Evolutionary conservation across 2,329 filamentous ascomycete species (phyloP), one percentile per base, ranked within the genome.

Genomic region (Zymoseptoria ardabiliae): DNA sequence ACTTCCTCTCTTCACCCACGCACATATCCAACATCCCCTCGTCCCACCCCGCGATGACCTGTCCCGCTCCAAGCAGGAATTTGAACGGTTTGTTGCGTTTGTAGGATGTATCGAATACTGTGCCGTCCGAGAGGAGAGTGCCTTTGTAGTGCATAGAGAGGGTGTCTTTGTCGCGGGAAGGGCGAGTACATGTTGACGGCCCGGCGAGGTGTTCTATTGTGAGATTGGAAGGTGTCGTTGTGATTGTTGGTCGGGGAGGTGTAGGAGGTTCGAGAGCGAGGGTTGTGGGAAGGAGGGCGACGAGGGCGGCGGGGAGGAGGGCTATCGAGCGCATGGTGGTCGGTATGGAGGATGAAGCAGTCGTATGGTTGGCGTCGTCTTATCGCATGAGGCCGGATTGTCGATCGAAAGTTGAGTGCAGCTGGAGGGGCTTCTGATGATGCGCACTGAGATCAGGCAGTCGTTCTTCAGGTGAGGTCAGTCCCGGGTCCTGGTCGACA

Each of bases 21-120:
- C 94, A 97, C 92, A 97, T 97, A 71, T 90, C 90, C 57, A 94
- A 69, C 48, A 97, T 82, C 54, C 93, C 93, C 72, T 95, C 77
- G 69, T 97, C 93, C 93, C 92, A 97, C 71, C 93, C 93, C 78
- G 89, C 87, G 73, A 99, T 99, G 55, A 97, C 94, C 73, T 88
- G 83, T 51, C 91, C 90, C 22, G 78, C 77, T 41, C 94, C 94
- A 30, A 99, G 79, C 63, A 79, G 85, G 78, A 99, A 97, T 62
- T 73, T 78, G 71, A 99, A 85, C 5, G 94, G 93, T 60, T 77
- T 73, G 41, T 85, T 85, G 50, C 92, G 85, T 66, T 92, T 86
- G 76, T 95, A 95, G 75, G 80, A 83, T 63, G 90, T 85, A 77
- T 97, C 93, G 72, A 97, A 97, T 73, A 94, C 80, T 62, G 83